Evolutionary conservation across 805 yeast species (phyloP).

Genomic region (Starmerella bombi): DNA sequence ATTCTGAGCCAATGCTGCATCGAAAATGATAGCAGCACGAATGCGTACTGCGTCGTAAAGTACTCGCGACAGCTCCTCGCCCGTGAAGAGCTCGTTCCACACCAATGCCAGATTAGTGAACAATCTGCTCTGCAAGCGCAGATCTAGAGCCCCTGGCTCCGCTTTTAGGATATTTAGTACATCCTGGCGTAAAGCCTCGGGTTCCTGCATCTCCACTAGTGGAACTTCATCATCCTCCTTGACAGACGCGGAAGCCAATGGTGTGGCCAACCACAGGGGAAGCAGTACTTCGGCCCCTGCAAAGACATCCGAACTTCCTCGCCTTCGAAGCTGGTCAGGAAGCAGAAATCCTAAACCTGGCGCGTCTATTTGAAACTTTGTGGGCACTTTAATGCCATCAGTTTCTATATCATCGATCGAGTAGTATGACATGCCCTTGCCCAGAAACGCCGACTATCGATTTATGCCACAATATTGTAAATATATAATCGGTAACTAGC

Average conservation of each 20-base stretch:
- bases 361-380: slow-evolving; percentile 60
- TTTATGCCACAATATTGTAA: no score
- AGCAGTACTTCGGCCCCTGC: slow-evolving; percentile 37
- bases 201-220: slow-evolving; percentile 55
- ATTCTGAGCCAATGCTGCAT: slow-evolving; percentile 45
- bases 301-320: not conserved
- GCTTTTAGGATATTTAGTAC: slow-evolving; percentile 76
- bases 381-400: slow-evolving; percentile 49
- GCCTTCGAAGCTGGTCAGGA: slow-evolving; percentile 30
- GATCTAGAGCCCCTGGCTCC: slow-evolving; percentile 50
- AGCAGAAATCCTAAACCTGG: slow-evolving; percentile 79
- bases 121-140: slow-evolving; percentile 50
- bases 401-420: slow-evolving; percentile 28
- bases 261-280: slow-evolving; percentile 81
- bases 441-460: no score
- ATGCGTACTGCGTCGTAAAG: slow-evolving; percentile 40
- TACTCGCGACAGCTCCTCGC: slow-evolving; percentile 44
- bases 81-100: slow-evolving; percentile 65
- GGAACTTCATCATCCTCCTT: slow-evolving; percentile 29
- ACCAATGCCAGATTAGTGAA: slow-evolving; percentile 58
- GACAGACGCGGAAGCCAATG: slow-evolving; percentile 44
- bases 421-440: slow-evolving; percentile 21
- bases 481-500: not conserved
- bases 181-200: slow-evolving; percentile 50
- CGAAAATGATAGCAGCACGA: slow-evolving; percentile 60